Evolutionary conservation across 768 basidiomycete genomes (phyloP).

Genomic region (Tricholoma bakamatsutake): DNA sequence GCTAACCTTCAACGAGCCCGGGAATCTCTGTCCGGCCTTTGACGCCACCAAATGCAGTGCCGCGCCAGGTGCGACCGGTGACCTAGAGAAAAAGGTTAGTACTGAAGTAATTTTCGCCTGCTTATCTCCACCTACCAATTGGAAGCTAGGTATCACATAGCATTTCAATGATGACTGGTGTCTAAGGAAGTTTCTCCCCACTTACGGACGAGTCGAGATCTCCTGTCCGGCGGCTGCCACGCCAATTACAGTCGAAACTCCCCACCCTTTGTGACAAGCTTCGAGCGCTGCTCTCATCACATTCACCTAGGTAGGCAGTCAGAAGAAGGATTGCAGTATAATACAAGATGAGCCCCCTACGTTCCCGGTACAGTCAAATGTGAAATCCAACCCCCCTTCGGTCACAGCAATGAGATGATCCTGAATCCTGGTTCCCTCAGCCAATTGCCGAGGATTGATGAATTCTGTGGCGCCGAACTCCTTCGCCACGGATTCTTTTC

Average conservation of each 20-base stretch:
- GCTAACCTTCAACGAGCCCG: conserved; percentile 81
- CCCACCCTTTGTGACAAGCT: conserved; percentile 99
- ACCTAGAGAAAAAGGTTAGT: conserved; percentile 38
- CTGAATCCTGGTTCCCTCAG: conserved; percentile 80
- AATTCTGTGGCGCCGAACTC: conserved; percentile 97
- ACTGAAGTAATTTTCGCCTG: not conserved
- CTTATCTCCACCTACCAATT: conserved; percentile 32
- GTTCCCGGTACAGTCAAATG: conserved; percentile 96
- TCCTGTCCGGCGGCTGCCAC: conserved; percentile 97
- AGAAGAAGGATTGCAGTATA: not conserved
- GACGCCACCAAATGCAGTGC: conserved; percentile 94
- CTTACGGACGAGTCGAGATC: conserved; percentile 83
- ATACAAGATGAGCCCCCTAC: conserved; percentile 20
- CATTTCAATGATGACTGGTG: conserved; percentile 1
- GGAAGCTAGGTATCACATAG: conserved; percentile 35
- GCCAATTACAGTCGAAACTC: conserved; percentile 91
- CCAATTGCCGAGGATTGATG: conserved; percentile 71
- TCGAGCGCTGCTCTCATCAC: conserved; percentile 96
- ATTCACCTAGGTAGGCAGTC: conserved; percentile 46
- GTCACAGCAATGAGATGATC: conserved; percentile 89
- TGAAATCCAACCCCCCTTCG: conserved; percentile 95
- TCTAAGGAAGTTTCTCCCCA: conserved; percentile 9
- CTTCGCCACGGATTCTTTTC: conserved; percentile 81
- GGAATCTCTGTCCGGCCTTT: conserved; percentile 96
- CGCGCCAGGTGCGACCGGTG: conserved; percentile 92